Evolutionary conservation across 129 eudicot genomes (phyloP).

Genomic region (Helichrysum umbraculigerum): DNA sequence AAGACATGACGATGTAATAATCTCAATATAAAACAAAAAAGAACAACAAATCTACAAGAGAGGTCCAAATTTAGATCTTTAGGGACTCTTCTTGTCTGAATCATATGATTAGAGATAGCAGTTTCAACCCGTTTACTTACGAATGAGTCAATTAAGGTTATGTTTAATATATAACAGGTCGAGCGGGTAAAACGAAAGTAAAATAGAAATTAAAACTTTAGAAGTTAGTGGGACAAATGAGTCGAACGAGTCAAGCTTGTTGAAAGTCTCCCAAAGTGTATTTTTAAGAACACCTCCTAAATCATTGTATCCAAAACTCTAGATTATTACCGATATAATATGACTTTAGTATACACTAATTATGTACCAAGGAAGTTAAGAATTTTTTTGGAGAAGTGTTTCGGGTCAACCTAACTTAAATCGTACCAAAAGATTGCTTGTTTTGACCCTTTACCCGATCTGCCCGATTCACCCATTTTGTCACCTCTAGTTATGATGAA

Average conservation of each 20-base stretch:
- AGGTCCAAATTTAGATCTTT: background rate
- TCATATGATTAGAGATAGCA: background rate
- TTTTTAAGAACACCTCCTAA: background rate
- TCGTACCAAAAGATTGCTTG: background rate
- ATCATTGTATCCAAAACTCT: background rate
- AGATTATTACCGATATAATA: background rate
- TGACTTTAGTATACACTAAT: background rate
- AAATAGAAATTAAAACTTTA: too few relatives aligned
- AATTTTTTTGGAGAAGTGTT: background rate
- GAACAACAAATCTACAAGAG: background rate
- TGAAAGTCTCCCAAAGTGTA: background rate
- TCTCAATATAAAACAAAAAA: background rate
- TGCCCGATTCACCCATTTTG: background rate
- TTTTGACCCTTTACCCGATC: background rate
- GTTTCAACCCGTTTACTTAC: background rate
- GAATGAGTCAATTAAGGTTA: background rate
- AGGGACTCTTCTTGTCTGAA: background rate
- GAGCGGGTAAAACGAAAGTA: background rate
- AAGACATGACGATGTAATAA: background rate
- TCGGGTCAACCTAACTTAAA: background rate
- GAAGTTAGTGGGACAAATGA: background rate
- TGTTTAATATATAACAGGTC: background rate
- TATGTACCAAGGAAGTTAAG: background rate
- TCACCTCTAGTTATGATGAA: background rate
- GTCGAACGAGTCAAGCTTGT: background rate